Evolutionary conservation across 768 basidiomycete species (phyloP).

Genomic region (Tulasnella sp.): DNA sequence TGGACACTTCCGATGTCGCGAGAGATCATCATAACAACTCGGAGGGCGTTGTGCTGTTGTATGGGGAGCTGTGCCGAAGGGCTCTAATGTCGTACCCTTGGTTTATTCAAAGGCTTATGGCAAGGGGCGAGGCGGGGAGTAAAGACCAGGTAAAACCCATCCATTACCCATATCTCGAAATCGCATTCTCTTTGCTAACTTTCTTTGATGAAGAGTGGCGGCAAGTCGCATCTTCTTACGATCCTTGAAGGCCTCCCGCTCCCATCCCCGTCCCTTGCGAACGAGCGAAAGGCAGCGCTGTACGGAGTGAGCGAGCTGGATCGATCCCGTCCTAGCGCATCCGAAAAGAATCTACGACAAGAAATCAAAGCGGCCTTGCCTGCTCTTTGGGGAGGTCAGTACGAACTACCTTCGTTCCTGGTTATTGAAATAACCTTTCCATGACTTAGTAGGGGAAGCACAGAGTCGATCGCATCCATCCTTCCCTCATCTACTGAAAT

Average conservation of each 20-base stretch:
- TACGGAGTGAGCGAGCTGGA: constrained; percentile 60
- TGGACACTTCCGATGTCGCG: constrained; percentile 56
- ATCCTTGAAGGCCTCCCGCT: constrained; percentile 68
- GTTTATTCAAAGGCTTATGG: constrained; percentile 73
- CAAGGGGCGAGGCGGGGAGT: constrained; percentile 56
- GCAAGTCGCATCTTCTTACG: constrained; percentile 53
- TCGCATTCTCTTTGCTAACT: background rate
- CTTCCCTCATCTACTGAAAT: constrained; percentile 32
- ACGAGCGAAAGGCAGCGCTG: constrained; percentile 58
- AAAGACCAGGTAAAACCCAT: constrained; percentile 18
- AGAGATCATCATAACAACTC: constrained; percentile 43
- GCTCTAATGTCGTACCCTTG: constrained; percentile 62
- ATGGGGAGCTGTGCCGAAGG: constrained; percentile 59
- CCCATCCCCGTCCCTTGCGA: constrained; percentile 46
- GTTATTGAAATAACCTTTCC: constrained; percentile 29
- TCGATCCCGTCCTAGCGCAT: constrained; percentile 52
- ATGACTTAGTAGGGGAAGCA: constrained; percentile 18
- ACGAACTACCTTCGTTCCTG: constrained; percentile 30
- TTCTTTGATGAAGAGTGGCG: constrained; percentile 29
- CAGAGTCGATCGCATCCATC: background rate
- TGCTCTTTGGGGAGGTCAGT: constrained; percentile 50
- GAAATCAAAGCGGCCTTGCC: constrained; percentile 57
- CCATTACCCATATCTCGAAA: background rate
- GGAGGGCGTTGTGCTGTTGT: constrained; percentile 52
- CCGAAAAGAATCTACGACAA: constrained; percentile 59